phyloP scores from a whole-genome alignment of 352 stramenopile genomes.

The Pythium oligandrum region DNA sequence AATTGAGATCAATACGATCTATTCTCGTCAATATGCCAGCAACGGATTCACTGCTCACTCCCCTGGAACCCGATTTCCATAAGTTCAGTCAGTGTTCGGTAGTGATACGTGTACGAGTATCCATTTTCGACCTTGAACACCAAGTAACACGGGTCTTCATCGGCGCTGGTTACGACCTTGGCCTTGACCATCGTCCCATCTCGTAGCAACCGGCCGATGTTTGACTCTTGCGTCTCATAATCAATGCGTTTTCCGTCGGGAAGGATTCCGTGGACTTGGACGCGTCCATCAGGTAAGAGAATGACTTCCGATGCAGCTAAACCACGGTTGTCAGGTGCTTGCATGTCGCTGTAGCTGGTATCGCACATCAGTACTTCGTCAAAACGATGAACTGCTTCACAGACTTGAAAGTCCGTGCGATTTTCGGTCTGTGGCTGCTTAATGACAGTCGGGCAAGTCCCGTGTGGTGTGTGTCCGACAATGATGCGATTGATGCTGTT shows the following conservation, averaged over 20 bases:
- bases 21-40: no score
- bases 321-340: slow-evolving; percentile 69
- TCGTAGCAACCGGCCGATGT: slow-evolving; percentile 39
- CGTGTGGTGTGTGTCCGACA: slow-evolving; percentile 91
- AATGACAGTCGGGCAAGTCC: slow-evolving; percentile 87
- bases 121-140: slow-evolving; percentile 58
- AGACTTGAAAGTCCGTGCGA: no score
- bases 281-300: slow-evolving; percentile 42
- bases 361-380: slow-evolving; percentile 89
- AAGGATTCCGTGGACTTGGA: slow-evolving; percentile 52
- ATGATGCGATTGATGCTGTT: slow-evolving; percentile 83
- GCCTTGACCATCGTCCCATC: slow-evolving; percentile 70
- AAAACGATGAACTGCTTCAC: slow-evolving; percentile 25
- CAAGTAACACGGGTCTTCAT: slow-evolving; percentile 29
- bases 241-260: slow-evolving; percentile 38
- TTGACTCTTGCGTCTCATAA: slow-evolving; percentile 30
- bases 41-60: no score
- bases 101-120: slow-evolving; percentile 56
- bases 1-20: no score
- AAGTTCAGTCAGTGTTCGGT: slow-evolving; percentile 21
- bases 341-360: slow-evolving; percentile 89
- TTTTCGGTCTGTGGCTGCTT: slow-evolving; percentile 30
- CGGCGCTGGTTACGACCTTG: slow-evolving; percentile 17
- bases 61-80: slow-evolving; percentile 24
- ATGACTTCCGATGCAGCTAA: slow-evolving; percentile 71